A percentile compares a stretch with the other conserved stretches of the same genome.
Evolutionary conservation across 305 asterid genomes (phyloP).

Genomic region (Solanum hybrid): DNA sequence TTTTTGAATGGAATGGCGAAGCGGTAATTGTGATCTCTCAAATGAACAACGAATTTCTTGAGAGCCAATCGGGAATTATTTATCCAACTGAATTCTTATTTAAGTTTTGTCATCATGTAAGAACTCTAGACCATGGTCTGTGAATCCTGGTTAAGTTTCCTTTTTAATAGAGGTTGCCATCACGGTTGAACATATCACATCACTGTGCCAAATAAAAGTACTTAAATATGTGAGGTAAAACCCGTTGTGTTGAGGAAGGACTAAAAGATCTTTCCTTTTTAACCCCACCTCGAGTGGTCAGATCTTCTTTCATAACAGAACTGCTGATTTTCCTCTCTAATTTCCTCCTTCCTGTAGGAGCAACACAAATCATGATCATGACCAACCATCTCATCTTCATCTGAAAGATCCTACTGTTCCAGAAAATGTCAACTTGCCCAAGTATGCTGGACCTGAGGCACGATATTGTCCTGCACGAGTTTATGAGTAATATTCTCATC

Average conservation of each 20-base stretch:
- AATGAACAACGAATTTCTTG: neutral
- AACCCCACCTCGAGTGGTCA: neutral
- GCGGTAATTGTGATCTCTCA: neutral
- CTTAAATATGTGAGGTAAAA: neutral
- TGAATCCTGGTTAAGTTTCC: neutral
- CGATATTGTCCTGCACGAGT: slow-evolving; percentile 97
- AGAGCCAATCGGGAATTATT: neutral
- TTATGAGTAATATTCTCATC: slow-evolving; percentile 54
- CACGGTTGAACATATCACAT: neutral
- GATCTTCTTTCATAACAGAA: neutral
- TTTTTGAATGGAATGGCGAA: neutral
- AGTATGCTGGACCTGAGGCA: slow-evolving; percentile 80
- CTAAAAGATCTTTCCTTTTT: neutral
- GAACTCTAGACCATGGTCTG: neutral
- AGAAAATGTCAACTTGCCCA: slow-evolving; percentile 58
- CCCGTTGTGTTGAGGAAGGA: neutral
- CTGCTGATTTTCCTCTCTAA: neutral
- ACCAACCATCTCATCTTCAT: slow-evolving; percentile 89
- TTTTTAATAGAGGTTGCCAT: neutral
- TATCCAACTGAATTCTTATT: neutral
- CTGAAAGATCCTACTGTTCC: slow-evolving; percentile 63
- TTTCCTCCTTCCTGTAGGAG: slow-evolving; percentile 41
- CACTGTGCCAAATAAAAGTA: neutral
- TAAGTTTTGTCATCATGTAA: neutral
- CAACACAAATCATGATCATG: slow-evolving; percentile 90